Evolutionary conservation across 2,329 filamentous ascomycete species (phyloP), one percentile per base, ranked within the genome.

Genomic region (Ophiostoma sp.): DNA sequence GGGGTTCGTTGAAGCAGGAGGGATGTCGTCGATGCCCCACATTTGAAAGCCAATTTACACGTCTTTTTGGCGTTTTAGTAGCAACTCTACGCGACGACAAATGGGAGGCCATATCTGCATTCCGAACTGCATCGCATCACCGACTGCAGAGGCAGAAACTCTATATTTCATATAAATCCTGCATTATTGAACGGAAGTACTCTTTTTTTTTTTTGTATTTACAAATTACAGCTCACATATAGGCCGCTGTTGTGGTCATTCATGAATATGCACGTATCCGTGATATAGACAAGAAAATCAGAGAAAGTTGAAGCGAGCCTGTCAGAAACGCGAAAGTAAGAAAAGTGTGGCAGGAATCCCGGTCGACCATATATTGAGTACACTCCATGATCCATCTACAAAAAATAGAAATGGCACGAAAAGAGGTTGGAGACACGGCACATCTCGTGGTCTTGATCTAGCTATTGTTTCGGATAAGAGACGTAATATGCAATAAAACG

Each of bases 241-340:
- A 36, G 15, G 25, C 9, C 7, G 19, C 28, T 61, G 57, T 8
- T n/a, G 55, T 59, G 57, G 28, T 45, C 33, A 19, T 55, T 31
- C 36, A 28, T 36, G n/a, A 66, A 72, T 72, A 69, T 73, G 71
- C 52, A 52, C 25, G 22, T 69, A 69, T 17, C 50, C 61, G 28
- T n/a, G 1, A 17, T 1, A 11, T 1, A 69, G 42, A 50, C 22
- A 22, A 9, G 63, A 48, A 5, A 28, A 5, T 48, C 17, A 45
- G 55, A 59, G 50, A 2, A 55, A 55, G 50, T 25, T 9, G n/a
- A 55, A 55, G 50, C 59, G 57, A 61, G 57, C 36, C 19, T 22
- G 33, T 22, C 11, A 11, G 9, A 55, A 15, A 19, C 12, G 15
- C 15, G 42, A 11, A 61, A 57, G 17, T 1, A 66, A 66, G 36